phyloP scores from a whole-genome alignment of 768 basidiomycete genomes.

The Boletellus sp. region DNA sequence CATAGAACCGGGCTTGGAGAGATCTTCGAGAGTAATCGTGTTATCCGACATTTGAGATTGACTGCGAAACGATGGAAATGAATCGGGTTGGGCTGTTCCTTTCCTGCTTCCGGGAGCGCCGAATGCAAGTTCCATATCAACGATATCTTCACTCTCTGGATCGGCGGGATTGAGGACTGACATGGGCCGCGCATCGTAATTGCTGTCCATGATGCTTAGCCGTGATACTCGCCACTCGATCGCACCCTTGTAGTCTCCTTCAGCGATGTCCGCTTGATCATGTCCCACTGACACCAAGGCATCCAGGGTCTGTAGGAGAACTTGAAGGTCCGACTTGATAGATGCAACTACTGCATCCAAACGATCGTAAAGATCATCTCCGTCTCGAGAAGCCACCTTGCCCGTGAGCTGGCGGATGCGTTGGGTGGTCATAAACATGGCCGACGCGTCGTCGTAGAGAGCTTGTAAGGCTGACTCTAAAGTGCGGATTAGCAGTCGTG shows the following conservation, averaged over 20 bases:
- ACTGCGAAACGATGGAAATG: conserved; percentile 28
- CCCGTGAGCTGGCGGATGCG: conserved; percentile 18
- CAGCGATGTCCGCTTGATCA: conserved; percentile 66
- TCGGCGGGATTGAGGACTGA: conserved; percentile 37
- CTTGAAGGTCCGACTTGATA: conserved; percentile 52
- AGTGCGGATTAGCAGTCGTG: conserved; percentile 61
- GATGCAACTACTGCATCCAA: conserved; percentile 49
- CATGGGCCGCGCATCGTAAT: conserved; percentile 42
- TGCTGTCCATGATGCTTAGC: conserved; percentile 55
- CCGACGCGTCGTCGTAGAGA: conserved; percentile 66
- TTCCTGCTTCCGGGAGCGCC: conserved; percentile 36
- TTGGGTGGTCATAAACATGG: conserved; percentile 59
- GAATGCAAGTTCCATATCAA: conserved; percentile 56
- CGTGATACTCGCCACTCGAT: conserved; percentile 78
- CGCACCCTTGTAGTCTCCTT: conserved; percentile 68
- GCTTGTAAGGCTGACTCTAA: conserved; percentile 70
- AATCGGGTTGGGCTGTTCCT: conserved; percentile 20
- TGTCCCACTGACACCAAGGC: conserved; percentile 59
- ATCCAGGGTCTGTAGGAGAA: conserved; percentile 59
- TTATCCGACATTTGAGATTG: conserved; percentile 34
- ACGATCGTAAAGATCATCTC: conserved; percentile 35
- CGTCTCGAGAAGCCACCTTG: conserved; percentile 8
- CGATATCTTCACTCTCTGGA: conserved; percentile 48
- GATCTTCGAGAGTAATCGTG: conserved; percentile 32
- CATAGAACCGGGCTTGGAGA: conserved; percentile 14